Evolutionary conservation across 768 basidiomycete species (phyloP), one percentile per base, ranked within the genome.

Genomic region (Fistulinella prunicolor): DNA sequence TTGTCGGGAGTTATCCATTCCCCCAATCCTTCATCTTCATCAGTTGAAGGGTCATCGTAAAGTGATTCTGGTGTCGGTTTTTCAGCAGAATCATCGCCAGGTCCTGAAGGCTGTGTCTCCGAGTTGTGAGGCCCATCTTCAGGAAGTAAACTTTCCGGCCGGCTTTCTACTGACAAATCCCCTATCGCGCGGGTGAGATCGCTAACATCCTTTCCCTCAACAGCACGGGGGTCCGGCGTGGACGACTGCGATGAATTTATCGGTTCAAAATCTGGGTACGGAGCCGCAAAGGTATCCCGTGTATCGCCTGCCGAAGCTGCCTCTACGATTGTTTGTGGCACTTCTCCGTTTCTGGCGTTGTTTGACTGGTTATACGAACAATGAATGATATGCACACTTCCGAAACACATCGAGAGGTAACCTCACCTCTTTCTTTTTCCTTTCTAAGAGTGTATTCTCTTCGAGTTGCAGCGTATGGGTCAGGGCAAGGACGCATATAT

Each of bases 1-100:
- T 96, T 99, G 43, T 78, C 72, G 0, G 91, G 94, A 13, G 94
- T 99, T 65, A 99, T 96, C 96, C 96, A 99, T 63, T 94, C 94
- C 8, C 92, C 93, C 64, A 87, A 88, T 13, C 85, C 88, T 53
- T 91, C 89, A 51, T 91, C 89, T 17, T 79, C 76, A 50, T 79
- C 77, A 47, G 85, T 83, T 0, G 82, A 85, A 1, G 86, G 86
- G 63, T 90, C 88, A 19, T 88, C 88, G 55, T 80, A 89, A 10
- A 89, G 55, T 1, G 76, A 74, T 30, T 59, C 51, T 7, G 55
- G 36, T 37, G 52, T 57, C 40, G 45, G 53, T n/a, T 54, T 19
- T 23, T 38, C 19, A 23, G 46, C 13, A 38, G 42, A 24, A 43
- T 39, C 47, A 42, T 37, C 14, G 14, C 24, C 23, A n/a, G 55